These are phyloP conservation scores for Neurospora sp. DNA, from an alignment of 495 filamentous ascomycete species.

Conservation along the genomic window DNA sequence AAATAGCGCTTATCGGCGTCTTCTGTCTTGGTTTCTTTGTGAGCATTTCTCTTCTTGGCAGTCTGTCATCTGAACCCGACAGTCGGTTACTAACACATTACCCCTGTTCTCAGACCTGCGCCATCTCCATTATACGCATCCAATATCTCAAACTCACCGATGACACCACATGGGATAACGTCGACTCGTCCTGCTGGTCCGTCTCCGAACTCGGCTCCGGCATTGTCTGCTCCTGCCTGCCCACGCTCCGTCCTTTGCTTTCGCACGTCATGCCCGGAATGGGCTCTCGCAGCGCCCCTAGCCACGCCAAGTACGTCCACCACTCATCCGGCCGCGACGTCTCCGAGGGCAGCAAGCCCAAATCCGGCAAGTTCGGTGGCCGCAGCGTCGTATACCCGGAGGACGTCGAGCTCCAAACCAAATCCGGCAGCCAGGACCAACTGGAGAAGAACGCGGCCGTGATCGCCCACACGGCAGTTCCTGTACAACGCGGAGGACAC, in stretches of 20 bases:
- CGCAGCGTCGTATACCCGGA: constrained; percentile 17
- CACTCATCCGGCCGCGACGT: constrained; percentile 12
- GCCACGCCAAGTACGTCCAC: constrained; percentile 11
- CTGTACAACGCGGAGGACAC: background rate
- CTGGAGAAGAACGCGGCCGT: background rate
- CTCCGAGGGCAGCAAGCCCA: constrained; percentile 3
- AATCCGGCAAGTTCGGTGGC: constrained; percentile 5
- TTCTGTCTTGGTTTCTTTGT: constrained; percentile 25
- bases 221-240: constrained; percentile 47
- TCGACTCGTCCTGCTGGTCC: constrained; percentile 49
- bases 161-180: constrained; percentile 47
- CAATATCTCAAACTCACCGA: constrained; percentile 35
- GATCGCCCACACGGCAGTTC: background rate
- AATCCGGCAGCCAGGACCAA: constrained; percentile 12
- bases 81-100: background rate
- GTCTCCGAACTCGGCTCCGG: constrained; percentile 47
- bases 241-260: constrained; percentile 43
- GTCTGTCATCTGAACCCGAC: background rate
- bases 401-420: constrained; percentile 19
- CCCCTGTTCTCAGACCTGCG: constrained; percentile 28
- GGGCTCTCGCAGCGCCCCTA: constrained; percentile 6
- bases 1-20: constrained; percentile 17
- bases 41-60: background rate
- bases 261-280: constrained; percentile 27
- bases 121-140: constrained; percentile 48